A percentile compares a stretch with the other conserved stretches of the same genome.
Conservation (phyloP, 2,329 filamentous ascomycete genomes). For the Monosporascus sp. region DNA sequence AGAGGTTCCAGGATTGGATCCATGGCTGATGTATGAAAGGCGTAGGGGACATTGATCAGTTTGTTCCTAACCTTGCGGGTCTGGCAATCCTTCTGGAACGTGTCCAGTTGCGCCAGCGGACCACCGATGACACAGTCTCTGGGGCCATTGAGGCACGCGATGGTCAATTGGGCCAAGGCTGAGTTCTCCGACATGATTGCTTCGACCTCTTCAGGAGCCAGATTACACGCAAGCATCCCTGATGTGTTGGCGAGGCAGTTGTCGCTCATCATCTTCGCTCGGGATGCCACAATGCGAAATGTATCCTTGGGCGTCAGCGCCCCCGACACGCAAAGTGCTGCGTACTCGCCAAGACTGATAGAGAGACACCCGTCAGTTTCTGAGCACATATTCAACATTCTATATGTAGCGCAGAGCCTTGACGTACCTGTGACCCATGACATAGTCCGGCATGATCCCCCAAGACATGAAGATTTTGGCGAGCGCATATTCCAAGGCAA, state of each 20-base stretch:
- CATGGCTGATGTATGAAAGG: slow-evolving; percentile 10
- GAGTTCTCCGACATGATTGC: neutral
- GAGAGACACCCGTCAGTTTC: no score
- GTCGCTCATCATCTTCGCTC: slow-evolving; percentile 8
- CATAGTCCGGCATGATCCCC: slow-evolving; percentile 5
- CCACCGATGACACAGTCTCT: slow-evolving; percentile 12
- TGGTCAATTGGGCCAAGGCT: neutral
- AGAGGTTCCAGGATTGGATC: slow-evolving; percentile 5
- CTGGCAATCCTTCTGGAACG: slow-evolving; percentile 2
- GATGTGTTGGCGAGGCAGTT: slow-evolving; percentile 4
- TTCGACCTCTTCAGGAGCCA: neutral
- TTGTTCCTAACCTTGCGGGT: slow-evolving; percentile 3
- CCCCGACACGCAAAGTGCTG: slow-evolving; percentile 6
- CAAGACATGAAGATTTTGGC: slow-evolving; percentile 7
- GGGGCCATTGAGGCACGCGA: slow-evolving; percentile 10
- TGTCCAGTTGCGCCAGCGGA: slow-evolving; percentile 2
- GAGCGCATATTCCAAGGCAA: slow-evolving; percentile 7
- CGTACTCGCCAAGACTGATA: slow-evolving; percentile 9
- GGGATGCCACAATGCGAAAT: slow-evolving; percentile 4
- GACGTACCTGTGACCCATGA: slow-evolving; percentile 10
- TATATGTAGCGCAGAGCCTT: neutral
- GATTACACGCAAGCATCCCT: slow-evolving; percentile 6
- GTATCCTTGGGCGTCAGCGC: slow-evolving; percentile 4
- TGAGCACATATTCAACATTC: neutral
- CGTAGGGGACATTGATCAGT: slow-evolving; percentile 6